Conservation (phyloP, 805 yeast genomes). For the Candida ortonii region DNA sequence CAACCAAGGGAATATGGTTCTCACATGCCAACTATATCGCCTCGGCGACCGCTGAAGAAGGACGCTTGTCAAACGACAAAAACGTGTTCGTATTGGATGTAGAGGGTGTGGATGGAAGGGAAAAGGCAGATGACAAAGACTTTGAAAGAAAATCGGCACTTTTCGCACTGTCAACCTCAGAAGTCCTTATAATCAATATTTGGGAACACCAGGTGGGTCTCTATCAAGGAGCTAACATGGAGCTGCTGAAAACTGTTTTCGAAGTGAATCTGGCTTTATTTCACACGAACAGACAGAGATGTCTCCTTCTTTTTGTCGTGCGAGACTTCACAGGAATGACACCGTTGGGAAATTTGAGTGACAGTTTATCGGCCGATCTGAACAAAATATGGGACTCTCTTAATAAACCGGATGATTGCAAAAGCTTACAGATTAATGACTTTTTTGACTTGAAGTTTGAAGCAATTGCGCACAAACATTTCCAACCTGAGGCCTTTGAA, state of each 20-base stretch:
- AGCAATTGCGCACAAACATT: slow-evolving; percentile 79
- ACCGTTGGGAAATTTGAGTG: slow-evolving; percentile 67
- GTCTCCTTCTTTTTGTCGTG: slow-evolving; percentile 78
- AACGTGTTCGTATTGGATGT: slow-evolving; percentile 84
- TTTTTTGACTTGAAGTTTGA: slow-evolving; percentile 84
- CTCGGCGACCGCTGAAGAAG: slow-evolving; percentile 13
- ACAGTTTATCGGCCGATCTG: slow-evolving; percentile 69
- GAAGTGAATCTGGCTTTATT: slow-evolving; percentile 90
- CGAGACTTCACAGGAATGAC: slow-evolving; percentile 90
- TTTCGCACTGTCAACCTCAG: slow-evolving; percentile 90
- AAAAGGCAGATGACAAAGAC: slow-evolving; percentile 97
- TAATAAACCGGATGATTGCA: slow-evolving; percentile 66
- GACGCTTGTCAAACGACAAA: slow-evolving; percentile 16
- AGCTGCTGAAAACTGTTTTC: slow-evolving; percentile 87
- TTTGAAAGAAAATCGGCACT: slow-evolving; percentile 95
- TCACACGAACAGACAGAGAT: slow-evolving; percentile 56
- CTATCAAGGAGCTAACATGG: slow-evolving; percentile 98
- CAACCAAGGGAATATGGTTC: slow-evolving; percentile 83
- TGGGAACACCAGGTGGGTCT: slow-evolving; percentile 98
- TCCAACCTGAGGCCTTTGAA: slow-evolving; percentile 70
- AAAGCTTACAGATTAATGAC: slow-evolving; percentile 56
- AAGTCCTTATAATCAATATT: slow-evolving; percentile 83
- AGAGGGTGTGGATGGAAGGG: slow-evolving; percentile 99
- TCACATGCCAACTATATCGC: slow-evolving; percentile 51
- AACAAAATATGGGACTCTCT: slow-evolving; percentile 73